Base-by-base conservation (phyloP, 2,329 filamentous ascomycete species). In the Chalara sp. region DNA sequence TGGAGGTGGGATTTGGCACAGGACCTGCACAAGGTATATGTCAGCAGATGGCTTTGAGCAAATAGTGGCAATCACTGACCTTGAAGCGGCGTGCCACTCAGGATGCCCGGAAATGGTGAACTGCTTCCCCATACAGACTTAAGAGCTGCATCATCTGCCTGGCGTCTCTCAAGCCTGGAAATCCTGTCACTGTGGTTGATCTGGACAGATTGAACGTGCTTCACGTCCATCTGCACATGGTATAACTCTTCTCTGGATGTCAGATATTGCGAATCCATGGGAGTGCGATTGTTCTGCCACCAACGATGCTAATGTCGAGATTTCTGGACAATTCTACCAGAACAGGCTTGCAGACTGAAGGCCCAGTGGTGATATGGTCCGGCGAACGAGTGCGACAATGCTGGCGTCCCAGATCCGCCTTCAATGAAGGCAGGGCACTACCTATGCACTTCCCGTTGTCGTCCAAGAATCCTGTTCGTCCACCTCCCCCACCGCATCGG, bases 91-190 rank as follows among this genome's bases (percentile, higher is more conserved):
- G 89, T 91, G 49, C 88, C 87, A 60, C 86, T 84, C 52, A 95
- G 68, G 39, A 90, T 82, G 57, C 84, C 85, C n/a, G 92, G 90
- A 65, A 96, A 96, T 12, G 91, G 91, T 50, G 91, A 95, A 57
- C 86, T 85, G 53, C 91, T 95, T 46, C 81, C 81, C 93, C 93
- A 99, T 51, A 95, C 87, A 54, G 87, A 95, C 69, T 92, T 95
- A 53, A 86, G 70, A 32, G 80, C 77, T 46, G 80, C 79, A 68
- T 86, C 81, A 58, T 85, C 82, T 33, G 81, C 81, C 63, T 85
- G 81, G 44, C 81, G 80, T 61, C 82, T 83, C 65, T 86, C 83
- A 47, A 86, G 67, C 55, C 80, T 72, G 53, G 76, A 68, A 49
- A 86, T 66, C 63, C 83, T 72, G 57, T 86, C 83, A 52, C 77